Conservation (phyloP, 2,329 filamentous ascomycete species). For the Fusarium humuli region DNA sequence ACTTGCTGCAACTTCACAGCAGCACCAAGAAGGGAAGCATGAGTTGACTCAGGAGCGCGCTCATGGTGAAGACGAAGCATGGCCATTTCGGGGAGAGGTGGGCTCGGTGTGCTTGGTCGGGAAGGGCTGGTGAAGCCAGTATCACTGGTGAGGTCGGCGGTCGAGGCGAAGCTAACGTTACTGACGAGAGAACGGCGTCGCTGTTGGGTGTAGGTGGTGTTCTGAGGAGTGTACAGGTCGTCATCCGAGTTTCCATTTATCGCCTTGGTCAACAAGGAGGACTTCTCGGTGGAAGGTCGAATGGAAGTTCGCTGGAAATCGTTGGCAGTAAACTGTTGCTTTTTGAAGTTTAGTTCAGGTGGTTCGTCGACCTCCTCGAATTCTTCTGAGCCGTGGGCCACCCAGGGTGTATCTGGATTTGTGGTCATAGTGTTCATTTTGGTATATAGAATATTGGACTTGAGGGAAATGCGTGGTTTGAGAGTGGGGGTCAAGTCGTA, state of each 20-base stretch:
- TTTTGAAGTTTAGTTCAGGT: slow-evolving; percentile 68
- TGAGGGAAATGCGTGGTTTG: slow-evolving; percentile 30
- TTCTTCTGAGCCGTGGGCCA: slow-evolving; percentile 66
- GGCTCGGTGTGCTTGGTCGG: slow-evolving; percentile 88
- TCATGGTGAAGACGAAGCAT: slow-evolving; percentile 57
- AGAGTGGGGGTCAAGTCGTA: slow-evolving; percentile 27
- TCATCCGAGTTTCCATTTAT: slow-evolving; percentile 76
- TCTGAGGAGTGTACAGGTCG: slow-evolving; percentile 55
- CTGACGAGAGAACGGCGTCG: slow-evolving; percentile 78
- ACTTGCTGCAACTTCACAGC: slow-evolving; percentile 36
- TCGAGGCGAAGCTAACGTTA: slow-evolving; percentile 83
- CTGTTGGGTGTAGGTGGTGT: slow-evolving; percentile 53
- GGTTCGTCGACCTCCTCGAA: slow-evolving; percentile 87
- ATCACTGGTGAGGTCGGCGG: slow-evolving; percentile 93
- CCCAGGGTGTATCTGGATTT: slow-evolving; percentile 50
- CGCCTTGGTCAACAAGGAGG: slow-evolving; percentile 89
- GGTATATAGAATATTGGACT: slow-evolving; percentile 51
- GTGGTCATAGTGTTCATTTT: slow-evolving; percentile 46
- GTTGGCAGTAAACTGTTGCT: slow-evolving; percentile 45
- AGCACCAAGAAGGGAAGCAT: slow-evolving; percentile 43
- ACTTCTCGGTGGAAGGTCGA: slow-evolving; percentile 66
- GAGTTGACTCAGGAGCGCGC: slow-evolving; percentile 43
- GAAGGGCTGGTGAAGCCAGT: slow-evolving; percentile 90
- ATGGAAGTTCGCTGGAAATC: slow-evolving; percentile 62
- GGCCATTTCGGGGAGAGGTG: slow-evolving; percentile 74